phyloP scores from a whole-genome alignment of 1,284 basidiomycete species.

The Filobasidium uniguttulatum region DNA sequence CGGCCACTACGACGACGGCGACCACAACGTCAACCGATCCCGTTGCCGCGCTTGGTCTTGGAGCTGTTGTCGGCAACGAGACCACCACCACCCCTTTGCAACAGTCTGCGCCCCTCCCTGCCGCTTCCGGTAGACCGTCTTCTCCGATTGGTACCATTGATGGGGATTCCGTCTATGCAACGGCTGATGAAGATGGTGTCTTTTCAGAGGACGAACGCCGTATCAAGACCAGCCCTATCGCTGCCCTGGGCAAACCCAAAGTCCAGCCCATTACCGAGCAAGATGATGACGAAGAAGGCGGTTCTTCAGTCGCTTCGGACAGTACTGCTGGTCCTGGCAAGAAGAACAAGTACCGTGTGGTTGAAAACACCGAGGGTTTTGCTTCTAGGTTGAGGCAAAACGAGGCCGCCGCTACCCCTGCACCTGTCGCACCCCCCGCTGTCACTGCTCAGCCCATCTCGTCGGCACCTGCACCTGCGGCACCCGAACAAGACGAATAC shows the following conservation, averaged over 20 bases:
- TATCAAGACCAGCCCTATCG: conserved; percentile 4
- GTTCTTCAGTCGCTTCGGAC: conserved; percentile 19
- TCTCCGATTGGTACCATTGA: conserved; percentile 8
- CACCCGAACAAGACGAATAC: not conserved
- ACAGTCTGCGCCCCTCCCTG: not conserved
- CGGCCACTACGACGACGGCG: conserved; percentile 21
- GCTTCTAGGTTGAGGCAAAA: conserved; percentile 14
- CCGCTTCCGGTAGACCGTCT: not conserved
- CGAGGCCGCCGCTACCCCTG: conserved; percentile 4
- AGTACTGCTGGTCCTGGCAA: conserved; percentile 17
- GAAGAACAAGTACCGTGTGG: conserved; percentile 23
- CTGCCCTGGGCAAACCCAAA: not conserved
- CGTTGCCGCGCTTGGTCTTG: conserved; percentile 9
- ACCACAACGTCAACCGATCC: conserved; percentile 29
- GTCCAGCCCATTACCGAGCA: not conserved
- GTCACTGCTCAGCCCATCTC: not conserved
- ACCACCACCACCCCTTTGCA: too few species aligned
- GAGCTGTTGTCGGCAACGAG: not conserved
- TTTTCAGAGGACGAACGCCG: conserved; percentile 5
- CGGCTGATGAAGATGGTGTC: conserved; percentile 27
- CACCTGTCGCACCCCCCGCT: not conserved
- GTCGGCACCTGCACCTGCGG: not conserved
- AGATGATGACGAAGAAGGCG: conserved; percentile 7
- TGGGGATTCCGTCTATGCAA: conserved; percentile 31
- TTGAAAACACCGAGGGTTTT: conserved; percentile 23